Base-by-base conservation (phyloP, 1,284 basidiomycete genomes). In the Lentinus polychrous region DNA sequence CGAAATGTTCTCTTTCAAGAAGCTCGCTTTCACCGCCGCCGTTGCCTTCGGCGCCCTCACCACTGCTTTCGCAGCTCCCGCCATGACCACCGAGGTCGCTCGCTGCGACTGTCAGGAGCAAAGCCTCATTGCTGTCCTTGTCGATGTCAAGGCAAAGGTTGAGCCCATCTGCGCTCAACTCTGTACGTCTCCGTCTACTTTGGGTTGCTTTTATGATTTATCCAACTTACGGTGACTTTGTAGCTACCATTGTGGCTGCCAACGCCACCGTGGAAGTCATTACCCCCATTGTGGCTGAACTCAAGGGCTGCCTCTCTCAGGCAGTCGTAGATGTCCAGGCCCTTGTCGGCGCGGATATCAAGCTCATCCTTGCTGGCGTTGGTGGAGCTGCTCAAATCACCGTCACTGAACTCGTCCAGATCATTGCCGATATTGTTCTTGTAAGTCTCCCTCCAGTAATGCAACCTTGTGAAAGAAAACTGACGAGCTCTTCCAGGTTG, bases 1-100 rank as follows among this genome's bases (percentile, higher is more conserved):
- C 27, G 60, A 61, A 62, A 77, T 77, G 75, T 67, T 62, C 64
- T 73, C 72, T 54, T 73, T 76, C 66, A 62, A 57, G 58, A 58
- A 62, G 56, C 47, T 70, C 56, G 60, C 67, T 55, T 48, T 66
- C 63, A 45, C 70, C 57, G 63, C 71, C 49, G 56, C 67, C 50
- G 59, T 69, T 46, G 66, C 70, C 44, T 63, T 75, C 53, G 53
- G 59, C 50, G 53, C 66, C 37, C 17, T 56, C 23, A 47, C 48
- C 14, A 33, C 47, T 10, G 54, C 60, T 27, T 52, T 63, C 47
- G 48, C 60, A 43, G 56, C 56, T 45, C 59, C 60, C 20, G 50
- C 51, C 7, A 23, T 55, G n/a, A n/a, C n/a, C 24, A 44, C 47
- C 32, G 39, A 50, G 17, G 50, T 48, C 43, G 48, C 60, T 60